Conservation (phyloP, 1,139 yeast species). For the Taphrina confusa region DNA sequence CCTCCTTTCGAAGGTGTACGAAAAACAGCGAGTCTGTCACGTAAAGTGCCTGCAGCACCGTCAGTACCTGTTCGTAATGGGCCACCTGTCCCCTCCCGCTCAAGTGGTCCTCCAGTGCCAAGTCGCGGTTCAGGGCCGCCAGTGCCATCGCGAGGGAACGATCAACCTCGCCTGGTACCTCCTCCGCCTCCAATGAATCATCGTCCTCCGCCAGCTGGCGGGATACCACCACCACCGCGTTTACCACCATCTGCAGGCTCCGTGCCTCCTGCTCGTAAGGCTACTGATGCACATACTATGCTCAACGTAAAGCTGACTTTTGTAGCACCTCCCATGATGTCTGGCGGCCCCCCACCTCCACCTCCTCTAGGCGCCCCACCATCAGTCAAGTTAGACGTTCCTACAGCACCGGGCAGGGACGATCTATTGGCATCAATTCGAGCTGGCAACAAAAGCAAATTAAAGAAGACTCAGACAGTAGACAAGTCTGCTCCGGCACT, state of each 20-base stretch:
- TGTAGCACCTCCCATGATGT: slow-evolving; percentile 1
- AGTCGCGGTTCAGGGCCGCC: slow-evolving; percentile 47
- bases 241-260: slow-evolving; percentile 40
- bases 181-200: slow-evolving; percentile 33
- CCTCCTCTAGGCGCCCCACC: slow-evolving; percentile 42
- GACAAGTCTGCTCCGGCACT: slow-evolving; percentile 46
- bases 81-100: slow-evolving; percentile 38
- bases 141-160: slow-evolving; percentile 34
- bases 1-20: slow-evolving; percentile 39
- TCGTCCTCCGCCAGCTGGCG: slow-evolving; percentile 36
- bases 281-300: neutral
- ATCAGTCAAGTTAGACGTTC: slow-evolving; percentile 50
- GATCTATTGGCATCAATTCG: slow-evolving; percentile 84
- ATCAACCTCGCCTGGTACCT: slow-evolving; percentile 34
- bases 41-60: slow-evolving; percentile 43
- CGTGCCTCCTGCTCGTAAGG: slow-evolving; percentile 18
- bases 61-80: slow-evolving; percentile 41
- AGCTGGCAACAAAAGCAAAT: slow-evolving; percentile 68
- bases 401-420: slow-evolving; percentile 57
- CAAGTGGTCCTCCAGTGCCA: slow-evolving; percentile 46
- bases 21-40: slow-evolving; percentile 22
- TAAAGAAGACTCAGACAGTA: slow-evolving; percentile 77
- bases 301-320: neutral
- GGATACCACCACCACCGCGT: slow-evolving; percentile 42
- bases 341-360: slow-evolving; percentile 37